Base-by-base conservation (phyloP, 1,284 basidiomycete genomes). In the Austroboletus olivaceoglutinosus region DNA sequence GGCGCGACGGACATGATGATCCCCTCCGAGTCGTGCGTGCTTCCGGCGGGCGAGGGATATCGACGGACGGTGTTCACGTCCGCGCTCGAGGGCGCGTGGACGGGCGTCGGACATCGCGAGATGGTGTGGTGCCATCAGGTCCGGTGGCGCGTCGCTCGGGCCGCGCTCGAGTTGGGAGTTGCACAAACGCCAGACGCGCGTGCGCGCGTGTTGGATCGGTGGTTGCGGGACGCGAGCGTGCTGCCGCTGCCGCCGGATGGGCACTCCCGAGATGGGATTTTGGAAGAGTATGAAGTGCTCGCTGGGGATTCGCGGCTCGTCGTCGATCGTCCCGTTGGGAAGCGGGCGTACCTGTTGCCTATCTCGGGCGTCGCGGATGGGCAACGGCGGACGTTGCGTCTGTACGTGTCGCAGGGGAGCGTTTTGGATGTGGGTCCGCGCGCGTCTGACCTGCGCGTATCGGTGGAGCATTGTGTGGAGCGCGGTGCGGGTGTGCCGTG, bases 101-200 rank as follows among this genome's bases (percentile, higher is more conserved):
- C 94, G 0, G 91, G 93, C 1, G 91, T 98, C 4, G 96, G 96
- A 34, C 97, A 99, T 69, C 83, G 88, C 45, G 94, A 93, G 49
- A 96, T 98, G 82, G 91, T 98, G 12, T 99, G 97, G 97, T 99
- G 97, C 67, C 92, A 98, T 69, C 97, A 99, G 70, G 85, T 98
- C 16, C 85, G 97, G 27, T 91, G 88, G 84, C 81, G 85, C 31
- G 76, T 98, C 15, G 96, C 95, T 2, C 76, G 89, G 40, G 82
- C 84, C 8, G 80, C 87, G 11, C 72, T 98, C 6, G 86, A 91
- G 55, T 75, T 93, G 43, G 81, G 80, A 3, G 66, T 62, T 5
- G 64, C 70, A 8, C 47, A 52, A 1, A 60, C 65, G 0, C 43
- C 46, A 9, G 56, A 53, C 4, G 70, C 68, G 3, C 73, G 74